Conservation (phyloP, 441 rosid genomes). For the Gossypium trilobum region DNA sequence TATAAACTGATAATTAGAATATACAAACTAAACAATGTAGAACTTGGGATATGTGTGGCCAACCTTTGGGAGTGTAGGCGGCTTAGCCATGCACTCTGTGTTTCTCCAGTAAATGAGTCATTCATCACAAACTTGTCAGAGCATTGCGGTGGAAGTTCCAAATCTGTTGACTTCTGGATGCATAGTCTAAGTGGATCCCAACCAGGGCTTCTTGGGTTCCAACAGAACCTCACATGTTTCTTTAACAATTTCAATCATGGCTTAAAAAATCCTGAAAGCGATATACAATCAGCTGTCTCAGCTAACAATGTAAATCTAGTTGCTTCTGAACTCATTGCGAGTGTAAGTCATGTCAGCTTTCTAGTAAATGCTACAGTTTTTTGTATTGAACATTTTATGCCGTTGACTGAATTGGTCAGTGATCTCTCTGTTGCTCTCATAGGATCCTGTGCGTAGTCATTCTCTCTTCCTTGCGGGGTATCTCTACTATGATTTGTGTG, state of each 20-base stretch:
- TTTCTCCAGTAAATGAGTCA: constrained; percentile 60
- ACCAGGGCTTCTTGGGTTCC: constrained; percentile 52
- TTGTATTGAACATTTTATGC: background rate
- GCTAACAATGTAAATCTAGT: constrained; percentile 49
- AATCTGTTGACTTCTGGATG: constrained; percentile 58
- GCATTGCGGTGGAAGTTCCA: constrained; percentile 40
- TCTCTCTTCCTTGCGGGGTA: constrained; percentile 60
- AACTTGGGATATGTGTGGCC: constrained; percentile 46
- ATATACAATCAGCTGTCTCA: constrained; percentile 29
- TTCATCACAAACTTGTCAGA: constrained; percentile 40
- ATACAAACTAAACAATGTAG: constrained; percentile 42
- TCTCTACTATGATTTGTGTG: constrained; percentile 76
- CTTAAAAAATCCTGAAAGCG: constrained; percentile 24
- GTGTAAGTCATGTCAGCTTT: constrained; percentile 36
- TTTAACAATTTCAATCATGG: constrained; percentile 20
- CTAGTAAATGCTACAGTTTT: constrained; percentile 1
- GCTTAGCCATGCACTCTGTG: constrained; percentile 76
- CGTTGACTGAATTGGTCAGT: constrained; percentile 1
- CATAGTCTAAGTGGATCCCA: constrained; percentile 53
- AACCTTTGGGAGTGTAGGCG: constrained; percentile 77
- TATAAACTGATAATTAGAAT: constrained; percentile 51
- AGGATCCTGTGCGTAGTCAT: constrained; percentile 47
- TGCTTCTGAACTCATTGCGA: constrained; percentile 49
- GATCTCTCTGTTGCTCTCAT: constrained; percentile 13
- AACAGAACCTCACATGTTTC: constrained; percentile 40